phyloP scores from a whole-genome alignment of 257 asterid species.

The Nicotiana noctiflora region DNA sequence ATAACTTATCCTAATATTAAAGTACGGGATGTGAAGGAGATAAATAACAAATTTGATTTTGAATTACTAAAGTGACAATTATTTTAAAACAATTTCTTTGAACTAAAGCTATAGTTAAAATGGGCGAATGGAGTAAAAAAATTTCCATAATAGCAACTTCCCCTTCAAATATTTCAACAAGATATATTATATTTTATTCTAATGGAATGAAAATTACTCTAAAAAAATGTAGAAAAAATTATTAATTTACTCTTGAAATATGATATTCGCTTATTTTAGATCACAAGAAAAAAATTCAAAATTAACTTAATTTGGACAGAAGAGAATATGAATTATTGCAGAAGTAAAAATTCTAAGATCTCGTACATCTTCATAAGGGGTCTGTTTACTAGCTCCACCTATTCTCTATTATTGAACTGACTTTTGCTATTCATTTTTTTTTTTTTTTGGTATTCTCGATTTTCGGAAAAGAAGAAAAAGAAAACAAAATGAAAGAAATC shows the following conservation, averaged over 20 bases:
- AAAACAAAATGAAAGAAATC: neutral
- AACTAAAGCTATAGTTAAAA: too few relatives aligned
- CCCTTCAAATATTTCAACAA: neutral
- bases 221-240: too few relatives aligned
- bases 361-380: neutral
- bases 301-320: too few relatives aligned
- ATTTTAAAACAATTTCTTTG: too few relatives aligned
- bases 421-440: neutral
- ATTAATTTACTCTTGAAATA: too few relatives aligned
- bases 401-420: neutral
- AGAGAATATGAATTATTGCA: neutral
- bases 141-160: neutral
- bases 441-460: neutral
- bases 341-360: neutral
- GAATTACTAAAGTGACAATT: too few relatives aligned
- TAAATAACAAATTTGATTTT: too few relatives aligned
- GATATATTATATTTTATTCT: neutral
- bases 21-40: too few relatives aligned
- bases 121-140: neutral
- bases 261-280: too few relatives aligned
- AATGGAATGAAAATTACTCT: neutral
- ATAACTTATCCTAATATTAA: too few relatives aligned
- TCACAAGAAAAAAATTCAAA: too few relatives aligned
- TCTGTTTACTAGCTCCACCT: neutral
- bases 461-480: neutral